These are phyloP conservation scores for Aphanomyces astaci DNA, from an alignment of 352 stramenopile genomes.

Conservation along the genomic window DNA sequence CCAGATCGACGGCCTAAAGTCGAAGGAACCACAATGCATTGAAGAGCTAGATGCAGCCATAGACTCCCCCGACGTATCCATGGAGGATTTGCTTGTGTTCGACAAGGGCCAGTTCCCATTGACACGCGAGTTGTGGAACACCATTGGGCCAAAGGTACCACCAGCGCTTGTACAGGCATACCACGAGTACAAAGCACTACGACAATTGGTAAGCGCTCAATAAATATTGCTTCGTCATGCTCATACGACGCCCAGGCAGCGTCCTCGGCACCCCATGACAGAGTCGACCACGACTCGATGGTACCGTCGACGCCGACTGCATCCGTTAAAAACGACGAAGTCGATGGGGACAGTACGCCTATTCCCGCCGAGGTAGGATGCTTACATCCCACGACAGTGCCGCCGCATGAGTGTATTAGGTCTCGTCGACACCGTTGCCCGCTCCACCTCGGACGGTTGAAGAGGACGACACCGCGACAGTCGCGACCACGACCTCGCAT, in stretches of 20 bases:
- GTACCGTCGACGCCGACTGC: not conserved
- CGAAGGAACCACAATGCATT: not conserved
- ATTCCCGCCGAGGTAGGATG: no score
- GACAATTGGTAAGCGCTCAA: not conserved
- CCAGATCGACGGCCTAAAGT: not conserved
- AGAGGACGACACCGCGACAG: not conserved
- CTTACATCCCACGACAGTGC: no score
- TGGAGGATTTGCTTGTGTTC: conserved; percentile 5
- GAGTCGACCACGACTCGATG: not conserved
- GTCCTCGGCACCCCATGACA: not conserved
- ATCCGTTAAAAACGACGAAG: not conserved
- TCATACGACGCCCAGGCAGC: not conserved
- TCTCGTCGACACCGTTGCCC: not conserved
- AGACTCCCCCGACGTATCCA: not conserved
- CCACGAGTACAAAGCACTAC: not conserved
- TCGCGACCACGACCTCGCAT: not conserved
- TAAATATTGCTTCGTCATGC: not conserved
- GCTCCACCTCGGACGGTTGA: not conserved
- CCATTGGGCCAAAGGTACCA: not conserved
- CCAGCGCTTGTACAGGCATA: not conserved
- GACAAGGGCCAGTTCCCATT: not conserved
- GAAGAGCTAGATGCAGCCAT: not conserved
- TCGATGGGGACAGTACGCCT: not conserved
- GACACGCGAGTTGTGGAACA: not conserved
- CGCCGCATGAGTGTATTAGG: no score